phyloP scores from a whole-genome alignment of 176 grass and related monocot species.

The Themeda triandra region DNA sequence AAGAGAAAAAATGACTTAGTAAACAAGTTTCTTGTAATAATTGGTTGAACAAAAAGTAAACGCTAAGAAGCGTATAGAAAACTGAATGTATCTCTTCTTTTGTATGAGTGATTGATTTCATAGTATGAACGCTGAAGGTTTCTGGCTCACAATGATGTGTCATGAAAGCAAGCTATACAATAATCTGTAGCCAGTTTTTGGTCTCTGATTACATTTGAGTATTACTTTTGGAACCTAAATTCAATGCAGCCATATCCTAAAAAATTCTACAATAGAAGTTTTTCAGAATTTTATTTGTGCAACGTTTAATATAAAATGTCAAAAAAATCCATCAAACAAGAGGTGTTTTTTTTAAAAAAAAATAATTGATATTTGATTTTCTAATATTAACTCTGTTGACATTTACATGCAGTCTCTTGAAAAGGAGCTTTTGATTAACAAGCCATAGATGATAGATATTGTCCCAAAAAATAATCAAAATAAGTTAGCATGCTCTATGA shows the following conservation, averaged over 20 bases:
- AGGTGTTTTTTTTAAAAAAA: background rate
- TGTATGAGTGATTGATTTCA: background rate
- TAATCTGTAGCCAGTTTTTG: background rate
- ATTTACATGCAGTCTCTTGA: background rate
- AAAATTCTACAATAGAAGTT: background rate
- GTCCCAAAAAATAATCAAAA: background rate
- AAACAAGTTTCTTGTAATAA: conserved; percentile 18
- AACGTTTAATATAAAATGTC: background rate
- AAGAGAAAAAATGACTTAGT: conserved; percentile 11
- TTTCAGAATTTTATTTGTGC: background rate
- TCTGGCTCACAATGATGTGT: conserved; percentile 16
- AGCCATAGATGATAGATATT: background rate
- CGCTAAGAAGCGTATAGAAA: background rate
- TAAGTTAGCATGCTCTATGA: background rate
- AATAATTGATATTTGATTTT: background rate
- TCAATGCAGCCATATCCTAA: background rate
- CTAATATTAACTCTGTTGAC: background rate
- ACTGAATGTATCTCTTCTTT: background rate
- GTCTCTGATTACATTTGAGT: background rate
- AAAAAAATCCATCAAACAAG: background rate
- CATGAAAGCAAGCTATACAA: background rate
- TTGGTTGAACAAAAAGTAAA: conserved; percentile 21
- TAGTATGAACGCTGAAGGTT: conserved; percentile 2
- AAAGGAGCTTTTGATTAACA: background rate
- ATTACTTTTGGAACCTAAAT: background rate